A percentile compares a stretch with the other conserved stretches of the same genome.
Conservation (phyloP, 768 basidiomycete genomes). For the Rhodosporidiobolus sp. region DNA sequence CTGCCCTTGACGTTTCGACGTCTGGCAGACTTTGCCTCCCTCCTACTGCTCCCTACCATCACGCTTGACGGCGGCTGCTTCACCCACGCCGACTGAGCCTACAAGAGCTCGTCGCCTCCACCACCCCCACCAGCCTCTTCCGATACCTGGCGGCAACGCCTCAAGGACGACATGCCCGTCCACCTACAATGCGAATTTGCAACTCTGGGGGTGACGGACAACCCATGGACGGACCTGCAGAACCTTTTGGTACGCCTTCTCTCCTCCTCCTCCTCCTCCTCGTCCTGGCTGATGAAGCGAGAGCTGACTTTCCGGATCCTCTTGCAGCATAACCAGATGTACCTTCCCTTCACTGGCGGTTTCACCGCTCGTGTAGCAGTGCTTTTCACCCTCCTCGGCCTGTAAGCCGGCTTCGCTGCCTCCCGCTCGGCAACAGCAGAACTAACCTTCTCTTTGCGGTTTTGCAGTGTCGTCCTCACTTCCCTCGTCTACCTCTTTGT, state of each 20-base stretch:
- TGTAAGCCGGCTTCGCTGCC: not conserved
- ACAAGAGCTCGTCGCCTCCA: not conserved
- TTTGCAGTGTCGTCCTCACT: not conserved
- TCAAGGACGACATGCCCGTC: not conserved
- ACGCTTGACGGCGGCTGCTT: too few relatives aligned
- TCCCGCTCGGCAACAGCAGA: too few relatives aligned
- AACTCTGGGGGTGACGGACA: not conserved
- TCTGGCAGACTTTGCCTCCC: not conserved
- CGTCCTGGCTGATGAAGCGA: too few relatives aligned
- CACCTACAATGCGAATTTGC: not conserved
- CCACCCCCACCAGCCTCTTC: not conserved
- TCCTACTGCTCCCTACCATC: not conserved
- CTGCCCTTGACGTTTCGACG: too few relatives aligned
- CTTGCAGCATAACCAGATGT: constrained; percentile 8
- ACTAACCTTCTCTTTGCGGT: too few relatives aligned
- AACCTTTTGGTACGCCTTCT: not conserved
- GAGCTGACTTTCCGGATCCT: not conserved
- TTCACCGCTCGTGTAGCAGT: not conserved
- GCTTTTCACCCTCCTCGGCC: not conserved
- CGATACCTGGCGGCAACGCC: too few relatives aligned
- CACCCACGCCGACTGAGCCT: too few relatives aligned
- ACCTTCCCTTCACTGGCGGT: not conserved
- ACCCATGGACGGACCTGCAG: constrained; percentile 5
- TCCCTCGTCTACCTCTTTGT: constrained; percentile 8
- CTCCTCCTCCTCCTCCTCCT: not conserved